These are phyloP conservation scores for Telfairia occidentalis DNA, from an alignment of 331 rosid species.

Conservation along the genomic window DNA sequence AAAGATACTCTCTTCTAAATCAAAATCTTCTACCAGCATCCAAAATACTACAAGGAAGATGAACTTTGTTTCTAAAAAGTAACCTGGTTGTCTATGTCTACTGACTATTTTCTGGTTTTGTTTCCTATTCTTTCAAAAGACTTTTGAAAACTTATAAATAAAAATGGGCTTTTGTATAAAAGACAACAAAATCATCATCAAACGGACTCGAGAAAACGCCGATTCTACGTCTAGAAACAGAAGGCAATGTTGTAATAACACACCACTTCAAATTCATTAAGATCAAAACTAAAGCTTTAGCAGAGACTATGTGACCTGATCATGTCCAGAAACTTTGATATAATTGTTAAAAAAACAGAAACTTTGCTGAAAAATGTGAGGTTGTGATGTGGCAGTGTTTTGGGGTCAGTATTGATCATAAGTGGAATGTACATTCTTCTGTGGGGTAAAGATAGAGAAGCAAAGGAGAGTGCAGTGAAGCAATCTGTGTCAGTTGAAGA, in stretches of 20 bases:
- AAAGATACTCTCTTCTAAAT: neutral
- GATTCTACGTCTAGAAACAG: neutral
- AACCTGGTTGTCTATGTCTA: neutral
- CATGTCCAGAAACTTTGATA: neutral
- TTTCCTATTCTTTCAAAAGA: neutral
- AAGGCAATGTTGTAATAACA: neutral
- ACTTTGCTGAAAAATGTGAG: neutral
- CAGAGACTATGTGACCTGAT: neutral
- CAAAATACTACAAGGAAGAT: neutral
- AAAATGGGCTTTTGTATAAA: neutral
- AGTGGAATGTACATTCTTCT: constrained; percentile 64
- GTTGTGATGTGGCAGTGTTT: constrained; percentile 31
- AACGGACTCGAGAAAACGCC: neutral
- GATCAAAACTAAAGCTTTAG: neutral
- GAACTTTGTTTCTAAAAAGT: neutral
- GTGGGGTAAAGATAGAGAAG: constrained; percentile 64
- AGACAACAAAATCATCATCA: neutral
- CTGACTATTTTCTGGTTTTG: neutral
- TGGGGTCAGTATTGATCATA: constrained; percentile 67
- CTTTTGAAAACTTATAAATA: neutral
- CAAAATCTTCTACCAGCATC: neutral
- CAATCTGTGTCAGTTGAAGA: constrained; percentile 31
- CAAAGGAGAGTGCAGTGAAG: constrained; percentile 20
- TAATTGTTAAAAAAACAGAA: neutral
- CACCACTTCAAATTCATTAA: neutral